A percentile compares a stretch with the other conserved stretches of the same genome.
Conservation (phyloP, 1,284 basidiomycete genomes). For the Ceratobasidium theobromae region DNA sequence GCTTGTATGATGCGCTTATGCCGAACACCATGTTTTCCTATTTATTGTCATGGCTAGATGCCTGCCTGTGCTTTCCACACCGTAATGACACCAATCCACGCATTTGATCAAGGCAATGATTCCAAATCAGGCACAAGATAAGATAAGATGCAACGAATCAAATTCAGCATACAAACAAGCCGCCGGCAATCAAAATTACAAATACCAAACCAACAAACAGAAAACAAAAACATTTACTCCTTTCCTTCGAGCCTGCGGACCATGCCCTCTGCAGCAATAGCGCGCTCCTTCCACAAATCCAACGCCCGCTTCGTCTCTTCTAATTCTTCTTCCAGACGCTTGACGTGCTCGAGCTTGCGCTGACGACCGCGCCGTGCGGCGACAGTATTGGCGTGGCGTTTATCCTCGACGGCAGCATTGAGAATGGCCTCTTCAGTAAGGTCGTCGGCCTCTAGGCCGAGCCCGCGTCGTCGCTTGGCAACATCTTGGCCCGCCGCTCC, state of each 20-base stretch:
- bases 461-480: slow-evolving; percentile 32
- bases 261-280: slow-evolving; percentile 39
- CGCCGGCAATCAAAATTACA: too few relatives aligned
- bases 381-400: slow-evolving; percentile 77
- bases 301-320: slow-evolving; percentile 51
- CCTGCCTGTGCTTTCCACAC: too few relatives aligned
- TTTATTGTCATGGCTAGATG: too few relatives aligned
- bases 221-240: not conserved
- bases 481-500: slow-evolving; percentile 41
- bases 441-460: slow-evolving; percentile 42
- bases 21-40: too few relatives aligned
- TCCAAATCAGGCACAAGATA: too few relatives aligned
- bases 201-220: too few relatives aligned
- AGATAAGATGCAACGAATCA: too few relatives aligned
- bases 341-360: slow-evolving; percentile 73
- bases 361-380: slow-evolving; percentile 73
- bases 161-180: too few relatives aligned
- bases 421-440: slow-evolving; percentile 48
- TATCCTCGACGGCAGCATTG: slow-evolving; percentile 66
- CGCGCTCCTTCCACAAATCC: slow-evolving; percentile 60
- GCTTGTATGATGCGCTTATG: too few relatives aligned
- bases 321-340: slow-evolving; percentile 57
- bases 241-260: not conserved
- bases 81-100: too few relatives aligned
- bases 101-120: too few relatives aligned